Conservation (phyloP, 2,329 filamentous ascomycete species). For the Venturia pyrina region DNA sequence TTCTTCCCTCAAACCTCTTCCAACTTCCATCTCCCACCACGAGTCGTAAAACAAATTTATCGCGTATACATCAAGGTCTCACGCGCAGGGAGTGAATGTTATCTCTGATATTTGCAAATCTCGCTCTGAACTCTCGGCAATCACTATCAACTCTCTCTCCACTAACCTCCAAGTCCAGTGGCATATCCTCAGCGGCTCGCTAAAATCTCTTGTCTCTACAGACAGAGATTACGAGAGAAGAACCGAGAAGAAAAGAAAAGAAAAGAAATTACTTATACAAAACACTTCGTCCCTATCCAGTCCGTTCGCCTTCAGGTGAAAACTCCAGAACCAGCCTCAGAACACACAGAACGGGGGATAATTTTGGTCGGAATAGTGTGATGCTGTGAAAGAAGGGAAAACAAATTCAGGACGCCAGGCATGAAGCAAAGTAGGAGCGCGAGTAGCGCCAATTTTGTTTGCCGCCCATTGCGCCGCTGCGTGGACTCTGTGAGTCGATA, state of each 20-base stretch:
- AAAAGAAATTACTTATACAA: background rate
- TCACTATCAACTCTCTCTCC: background rate
- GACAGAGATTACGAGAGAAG: background rate
- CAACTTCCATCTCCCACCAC: background rate
- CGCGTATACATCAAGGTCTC: background rate
- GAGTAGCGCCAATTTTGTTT: background rate
- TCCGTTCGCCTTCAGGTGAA: background rate
- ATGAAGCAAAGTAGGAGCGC: background rate
- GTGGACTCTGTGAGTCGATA: background rate
- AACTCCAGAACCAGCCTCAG: slow-evolving; percentile 6
- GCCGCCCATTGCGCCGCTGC: background rate
- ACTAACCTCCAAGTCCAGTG: background rate
- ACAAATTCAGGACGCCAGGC: background rate
- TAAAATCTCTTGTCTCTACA: background rate
- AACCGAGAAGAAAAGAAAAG: background rate
- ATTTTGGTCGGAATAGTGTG: background rate
- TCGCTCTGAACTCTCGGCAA: background rate
- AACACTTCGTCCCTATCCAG: background rate
- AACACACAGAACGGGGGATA: background rate
- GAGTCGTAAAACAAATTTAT: background rate
- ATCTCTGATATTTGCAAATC: background rate
- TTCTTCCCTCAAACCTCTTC: background rate
- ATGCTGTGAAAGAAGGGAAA: background rate
- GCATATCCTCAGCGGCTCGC: background rate
- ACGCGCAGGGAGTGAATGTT: background rate